A percentile compares a stretch with the other conserved stretches of the same genome.
Evolutionary conservation across 2,329 filamentous ascomycete species (phyloP).

Genomic region (Diplocarpon mali): DNA sequence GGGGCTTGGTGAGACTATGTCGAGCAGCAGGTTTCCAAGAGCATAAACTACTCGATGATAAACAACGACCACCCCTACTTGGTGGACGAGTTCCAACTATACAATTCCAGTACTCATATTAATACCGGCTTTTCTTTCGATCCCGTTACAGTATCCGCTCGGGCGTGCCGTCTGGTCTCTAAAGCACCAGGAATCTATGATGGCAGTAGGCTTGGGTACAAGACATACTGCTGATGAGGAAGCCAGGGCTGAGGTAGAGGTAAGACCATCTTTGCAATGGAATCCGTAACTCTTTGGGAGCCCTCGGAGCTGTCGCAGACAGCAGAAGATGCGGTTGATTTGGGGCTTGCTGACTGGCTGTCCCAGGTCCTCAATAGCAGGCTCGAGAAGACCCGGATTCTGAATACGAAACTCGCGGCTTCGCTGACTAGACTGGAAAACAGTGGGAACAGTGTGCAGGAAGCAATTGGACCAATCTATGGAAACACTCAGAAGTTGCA

Average conservation of each 20-base stretch:
- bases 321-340: neutral
- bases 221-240: conserved; percentile 44
- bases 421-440: conserved; percentile 75
- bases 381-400: conserved; percentile 81
- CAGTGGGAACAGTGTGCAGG: conserved; percentile 81
- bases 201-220: conserved; percentile 23
- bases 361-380: conserved; percentile 49
- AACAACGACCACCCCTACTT: too few relatives aligned
- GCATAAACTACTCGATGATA: too few relatives aligned
- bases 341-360: conserved; percentile 3
- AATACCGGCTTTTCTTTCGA: too few relatives aligned
- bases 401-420: conserved; percentile 92
- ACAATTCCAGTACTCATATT: too few relatives aligned
- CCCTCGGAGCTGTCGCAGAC: neutral
- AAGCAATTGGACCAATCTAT: conserved; percentile 85
- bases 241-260: conserved; percentile 55
- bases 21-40: too few relatives aligned
- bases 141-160: too few relatives aligned
- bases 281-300: neutral
- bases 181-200: conserved; percentile 18
- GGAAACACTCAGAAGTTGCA: conserved; percentile 86
- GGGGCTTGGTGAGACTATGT: too few relatives aligned
- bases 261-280: neutral
- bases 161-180: conserved; percentile 18
- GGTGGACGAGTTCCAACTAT: too few relatives aligned